A percentile compares a stretch with the other conserved stretches of the same genome.
These are phyloP conservation scores for Toxoplasma gondii DNA, from an alignment of 169 alveolate species.

Conservation along the genomic window DNA sequence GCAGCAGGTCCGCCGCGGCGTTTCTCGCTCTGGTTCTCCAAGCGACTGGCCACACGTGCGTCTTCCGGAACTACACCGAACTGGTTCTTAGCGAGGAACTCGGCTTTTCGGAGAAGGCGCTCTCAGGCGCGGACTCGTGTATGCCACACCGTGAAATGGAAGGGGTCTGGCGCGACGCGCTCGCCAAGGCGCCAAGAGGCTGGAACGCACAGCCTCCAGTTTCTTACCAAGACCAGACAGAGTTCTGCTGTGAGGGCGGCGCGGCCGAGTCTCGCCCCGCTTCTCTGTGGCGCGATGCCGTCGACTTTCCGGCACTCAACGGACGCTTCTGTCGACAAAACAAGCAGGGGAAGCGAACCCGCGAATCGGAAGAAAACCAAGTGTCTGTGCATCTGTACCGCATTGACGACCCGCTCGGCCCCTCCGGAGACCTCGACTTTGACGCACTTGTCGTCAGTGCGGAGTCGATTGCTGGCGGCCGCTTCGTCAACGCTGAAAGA, in stretches of 20 bases:
- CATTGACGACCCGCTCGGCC: conserved; percentile 61
- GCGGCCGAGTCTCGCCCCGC: not conserved
- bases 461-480: conserved; percentile 61
- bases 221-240: not conserved
- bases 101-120: not conserved
- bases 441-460: conserved; percentile 63
- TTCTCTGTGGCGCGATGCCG: not conserved
- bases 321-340: not conserved
- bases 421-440: conserved; percentile 57
- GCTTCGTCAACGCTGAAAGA: conserved; percentile 41
- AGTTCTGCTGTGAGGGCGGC: not conserved
- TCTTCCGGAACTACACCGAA: not conserved
- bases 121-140: not conserved
- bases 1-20: conserved; percentile 58
- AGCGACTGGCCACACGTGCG: conserved; percentile 35
- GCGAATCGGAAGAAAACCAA: not conserved
- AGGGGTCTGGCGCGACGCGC: not conserved
- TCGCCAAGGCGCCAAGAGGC: not conserved
- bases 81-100: not conserved
- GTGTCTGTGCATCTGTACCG: conserved; percentile 24
- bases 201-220: not conserved
- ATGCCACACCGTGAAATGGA: not conserved
- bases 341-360: not conserved
- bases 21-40: conserved; percentile 50
- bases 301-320: not conserved